Conservation (phyloP, 75 land plant genomes). For the Adiantum capillusveneris region DNA sequence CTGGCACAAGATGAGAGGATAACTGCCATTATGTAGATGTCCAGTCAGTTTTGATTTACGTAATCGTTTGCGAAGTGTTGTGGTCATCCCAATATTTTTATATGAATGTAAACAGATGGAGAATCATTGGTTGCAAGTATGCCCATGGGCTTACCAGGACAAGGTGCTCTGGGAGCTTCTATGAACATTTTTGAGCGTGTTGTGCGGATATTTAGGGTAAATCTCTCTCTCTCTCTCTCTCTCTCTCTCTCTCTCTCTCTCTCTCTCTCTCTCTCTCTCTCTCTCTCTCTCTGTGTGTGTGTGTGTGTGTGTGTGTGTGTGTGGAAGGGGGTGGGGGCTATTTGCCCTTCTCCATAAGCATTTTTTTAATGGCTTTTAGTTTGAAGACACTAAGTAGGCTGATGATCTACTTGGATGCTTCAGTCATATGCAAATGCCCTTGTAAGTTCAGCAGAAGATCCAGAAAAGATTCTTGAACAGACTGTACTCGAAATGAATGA, state of each 20-base stretch:
- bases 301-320: background rate
- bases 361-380: background rate
- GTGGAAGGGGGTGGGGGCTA: too few species aligned
- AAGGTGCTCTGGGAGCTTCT: constrained; percentile 60
- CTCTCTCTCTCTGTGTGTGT: too few species aligned
- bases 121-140: constrained; percentile 9
- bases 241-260: too few species aligned
- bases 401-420: background rate
- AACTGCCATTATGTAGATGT: too few species aligned
- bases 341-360: background rate
- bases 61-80: too few species aligned
- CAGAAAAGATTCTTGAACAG: constrained; percentile 97
- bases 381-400: too few species aligned
- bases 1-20: too few species aligned
- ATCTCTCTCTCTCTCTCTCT: too few species aligned
- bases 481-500: constrained; percentile 98
- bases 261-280: too few species aligned
- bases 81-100: too few species aligned
- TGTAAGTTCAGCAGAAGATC: constrained; percentile 88
- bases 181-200: constrained; percentile 90
- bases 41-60: too few species aligned
- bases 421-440: constrained; percentile 98
- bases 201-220: constrained; percentile 80
- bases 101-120: too few species aligned
- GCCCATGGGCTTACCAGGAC: constrained; percentile 19